Evolutionary conservation across 257 asterid species (phyloP), one percentile per base, ranked within the genome.

Genomic region (Mentha longifolia): DNA sequence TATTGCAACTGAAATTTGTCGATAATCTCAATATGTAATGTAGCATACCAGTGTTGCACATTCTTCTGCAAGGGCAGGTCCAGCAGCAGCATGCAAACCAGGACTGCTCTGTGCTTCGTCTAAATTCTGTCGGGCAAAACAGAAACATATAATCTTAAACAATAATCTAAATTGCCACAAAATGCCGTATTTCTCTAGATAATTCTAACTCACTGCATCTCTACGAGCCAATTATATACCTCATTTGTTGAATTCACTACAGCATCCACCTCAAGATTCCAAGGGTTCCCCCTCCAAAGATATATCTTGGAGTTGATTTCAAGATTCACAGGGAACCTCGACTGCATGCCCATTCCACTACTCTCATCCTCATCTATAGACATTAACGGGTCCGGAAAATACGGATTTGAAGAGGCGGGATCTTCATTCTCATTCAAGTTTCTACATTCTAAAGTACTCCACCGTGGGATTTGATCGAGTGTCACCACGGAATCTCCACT

Each of bases 81-180:
- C 99, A 66, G 99, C 98, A 25, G 96, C 98, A 77, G 89, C 91
- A 82, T 88, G 96, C 92, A 95, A 85, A 76, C 99, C 98, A 33
- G 92, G 94, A 73, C 98, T 89, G 80, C 98, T 92, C 75, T 88
- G 98, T 2, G 84, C 96, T 88, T 95, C 99, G 75, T 95, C 99
- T 77, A 95, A 80, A 80, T 78, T 95, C 99, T 95, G 89, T 28
- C 50, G 52, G 16, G 11, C 80, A 71, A 19, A 50, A 61, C 51
- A 57, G 42, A 58, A 58, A 42, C 47, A 42, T 9, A 9, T 8
- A 11, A 42, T 42, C 47, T 11, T 42, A 79, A 56, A 73, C 61
- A 17, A 67, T 19, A 1, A 55, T 22, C 61, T 22, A 22, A 55
- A 22, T 6, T n/a, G 79, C 65, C 72, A 67, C 55, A 31, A 61